A percentile compares a stretch with the other conserved stretches of the same genome.
These are phyloP conservation scores for Daldinia eschscholtzii DNA, from an alignment of 2,329 filamentous ascomycete species.

Conservation along the genomic window DNA sequence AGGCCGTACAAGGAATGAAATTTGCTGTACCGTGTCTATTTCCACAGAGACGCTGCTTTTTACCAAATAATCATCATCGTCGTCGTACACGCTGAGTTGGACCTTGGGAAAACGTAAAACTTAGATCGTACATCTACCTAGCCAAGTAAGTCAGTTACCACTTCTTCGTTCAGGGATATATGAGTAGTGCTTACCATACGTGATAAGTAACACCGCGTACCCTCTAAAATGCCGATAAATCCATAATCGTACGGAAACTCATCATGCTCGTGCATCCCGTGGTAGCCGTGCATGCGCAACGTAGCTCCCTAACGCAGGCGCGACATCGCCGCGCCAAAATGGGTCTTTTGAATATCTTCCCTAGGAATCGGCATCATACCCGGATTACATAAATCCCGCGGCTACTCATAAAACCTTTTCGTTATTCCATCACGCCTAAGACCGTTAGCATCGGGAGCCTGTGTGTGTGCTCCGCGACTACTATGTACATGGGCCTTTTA, in stretches of 20 bases:
- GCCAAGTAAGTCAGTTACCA: conserved; percentile 5
- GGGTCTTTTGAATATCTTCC: conserved; percentile 55
- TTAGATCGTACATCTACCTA: conserved; percentile 45
- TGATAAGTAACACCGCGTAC: conserved; percentile 43
- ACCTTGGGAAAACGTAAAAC: conserved; percentile 44
- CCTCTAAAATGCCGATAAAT: conserved; percentile 44
- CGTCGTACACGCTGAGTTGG: conserved; percentile 39
- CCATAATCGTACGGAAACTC: conserved; percentile 39
- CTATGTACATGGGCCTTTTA: conserved; percentile 34
- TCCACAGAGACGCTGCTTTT: conserved; percentile 33
- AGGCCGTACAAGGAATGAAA: conserved; percentile 34
- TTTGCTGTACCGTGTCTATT: conserved; percentile 29
- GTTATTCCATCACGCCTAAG: conserved; percentile 46
- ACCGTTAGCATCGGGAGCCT: conserved; percentile 41
- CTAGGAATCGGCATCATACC: conserved; percentile 50
- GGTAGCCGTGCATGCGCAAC: conserved; percentile 33
- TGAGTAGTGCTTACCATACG: conserved; percentile 36
- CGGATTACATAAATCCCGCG: conserved; percentile 31
- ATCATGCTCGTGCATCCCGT: conserved; percentile 42
- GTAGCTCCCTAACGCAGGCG: conserved; percentile 33
- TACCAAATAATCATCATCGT: conserved; percentile 45
- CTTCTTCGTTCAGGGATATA: background rate
- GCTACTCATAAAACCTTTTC: conserved; percentile 42
- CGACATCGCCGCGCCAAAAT: conserved; percentile 18
- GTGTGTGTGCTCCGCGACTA: conserved; percentile 44